These are phyloP conservation scores for Leucosporidium scottii DNA, from an alignment of 768 basidiomycete genomes.

Conservation along the genomic window DNA sequence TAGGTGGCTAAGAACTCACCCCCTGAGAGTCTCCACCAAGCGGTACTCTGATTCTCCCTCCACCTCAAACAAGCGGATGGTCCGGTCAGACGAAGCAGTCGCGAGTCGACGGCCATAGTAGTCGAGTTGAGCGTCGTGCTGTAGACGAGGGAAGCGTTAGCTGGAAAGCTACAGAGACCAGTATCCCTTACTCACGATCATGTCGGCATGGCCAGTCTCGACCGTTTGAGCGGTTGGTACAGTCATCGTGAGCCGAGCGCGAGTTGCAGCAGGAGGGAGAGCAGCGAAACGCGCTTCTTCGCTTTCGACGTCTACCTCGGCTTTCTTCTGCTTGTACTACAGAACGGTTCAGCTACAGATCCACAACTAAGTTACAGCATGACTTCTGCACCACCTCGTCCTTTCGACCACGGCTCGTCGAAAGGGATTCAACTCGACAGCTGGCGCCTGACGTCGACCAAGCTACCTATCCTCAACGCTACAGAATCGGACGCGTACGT, in stretches of 20 bases:
- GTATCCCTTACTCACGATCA: constrained; percentile 65
- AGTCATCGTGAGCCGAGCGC: constrained; percentile 3
- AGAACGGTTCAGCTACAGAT: background rate
- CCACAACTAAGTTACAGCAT: background rate
- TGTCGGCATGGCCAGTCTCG: constrained; percentile 95
- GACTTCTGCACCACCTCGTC: background rate
- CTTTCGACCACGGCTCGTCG: background rate
- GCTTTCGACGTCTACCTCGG: background rate
- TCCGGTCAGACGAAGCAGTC: constrained; percentile 91
- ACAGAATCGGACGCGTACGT: constrained; percentile 24
- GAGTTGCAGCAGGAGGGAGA: background rate
- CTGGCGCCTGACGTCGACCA: constrained; percentile 65
- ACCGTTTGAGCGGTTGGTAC: constrained; percentile 44
- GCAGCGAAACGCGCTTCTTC: background rate
- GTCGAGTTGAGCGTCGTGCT: constrained; percentile 98
- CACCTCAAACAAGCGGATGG: constrained; percentile 90
- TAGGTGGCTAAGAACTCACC: constrained; percentile 48
- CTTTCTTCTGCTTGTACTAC: background rate
- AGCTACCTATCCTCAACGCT: constrained; percentile 63
- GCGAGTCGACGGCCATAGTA: constrained; percentile 96
- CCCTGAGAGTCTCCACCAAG: constrained; percentile 57
- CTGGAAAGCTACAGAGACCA: background rate
- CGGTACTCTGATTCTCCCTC: constrained; percentile 63
- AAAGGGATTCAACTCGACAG: constrained; percentile 53
- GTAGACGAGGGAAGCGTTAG: background rate